Evolutionary conservation across 768 basidiomycete genomes (phyloP), one percentile per base, ranked within the genome.

Genomic region (Tephrocybe rancida): DNA sequence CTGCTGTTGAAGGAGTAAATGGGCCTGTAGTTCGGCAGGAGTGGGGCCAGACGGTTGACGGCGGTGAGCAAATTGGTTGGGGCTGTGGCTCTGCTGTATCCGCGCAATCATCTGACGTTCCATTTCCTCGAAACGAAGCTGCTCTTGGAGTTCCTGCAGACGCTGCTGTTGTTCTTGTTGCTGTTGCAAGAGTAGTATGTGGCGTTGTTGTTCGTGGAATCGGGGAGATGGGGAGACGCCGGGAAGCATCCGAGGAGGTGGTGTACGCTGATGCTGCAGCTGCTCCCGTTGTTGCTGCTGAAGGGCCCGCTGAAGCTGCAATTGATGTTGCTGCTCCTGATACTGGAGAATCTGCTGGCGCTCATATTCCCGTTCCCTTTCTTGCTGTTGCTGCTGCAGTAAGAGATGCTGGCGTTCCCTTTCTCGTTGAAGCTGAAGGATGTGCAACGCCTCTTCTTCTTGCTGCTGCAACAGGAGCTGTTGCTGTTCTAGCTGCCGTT

Each of bases 131-230:
- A 82, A 72, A 45, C 78, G 77, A 48, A 85, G 68, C 52, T 86
- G 86, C 50, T 87, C 85, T 59, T 88, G 84, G 25, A 84, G 70
- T 58, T 87, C 83, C 34, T 83, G 72, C 13, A 84, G 72, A 39
- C 82, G 80, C 58, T 82, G 81, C 58, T 79, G 82, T 58, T 77
- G 75, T 54, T 85, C 81, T 59, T 87, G 83, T 59, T 89, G 84
- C 55, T 87, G 84, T 61, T 88, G 88, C 18, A 86, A 71, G 37
- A 85, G 73, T 52, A 87, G 66, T 47, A 85, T 79, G 64, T 89
- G 89, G 42, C 88, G 84, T 53, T 89, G 79, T 63, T 88, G 85
- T 54, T 89, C 87, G 52, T 87, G 80, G 67, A 90, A 88, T 18
- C 88, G 82, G n/a, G 88, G 88, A 2, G 89, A 90, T 60, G 89